phyloP scores from a whole-genome alignment of 345 rosid species.

The Euclidium syriacum region DNA sequence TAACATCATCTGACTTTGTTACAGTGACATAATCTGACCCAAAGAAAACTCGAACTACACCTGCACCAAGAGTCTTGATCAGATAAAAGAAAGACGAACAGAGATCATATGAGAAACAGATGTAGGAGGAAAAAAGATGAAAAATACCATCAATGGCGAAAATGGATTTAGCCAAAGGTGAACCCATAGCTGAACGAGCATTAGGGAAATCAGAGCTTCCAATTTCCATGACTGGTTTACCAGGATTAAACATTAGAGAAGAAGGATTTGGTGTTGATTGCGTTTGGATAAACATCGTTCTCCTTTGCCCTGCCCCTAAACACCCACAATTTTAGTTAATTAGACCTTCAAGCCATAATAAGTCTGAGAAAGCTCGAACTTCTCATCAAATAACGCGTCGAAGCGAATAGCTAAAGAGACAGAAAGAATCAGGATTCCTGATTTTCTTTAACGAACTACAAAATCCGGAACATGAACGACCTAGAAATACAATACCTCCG shows the following conservation, averaged over 20 bases:
- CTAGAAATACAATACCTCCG: conserved; percentile 35
- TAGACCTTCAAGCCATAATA: background rate
- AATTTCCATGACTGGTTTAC: conserved; percentile 83
- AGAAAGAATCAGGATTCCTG: background rate
- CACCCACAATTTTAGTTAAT: background rate
- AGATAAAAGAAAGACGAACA: background rate
- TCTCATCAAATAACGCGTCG: background rate
- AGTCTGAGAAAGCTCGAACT: background rate
- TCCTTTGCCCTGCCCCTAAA: conserved; percentile 64
- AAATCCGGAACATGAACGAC: background rate
- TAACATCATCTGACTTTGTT: conserved; percentile 75
- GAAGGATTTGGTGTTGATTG: conserved; percentile 91
- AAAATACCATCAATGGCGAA: conserved; percentile 70
- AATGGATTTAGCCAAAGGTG: conserved; percentile 72
- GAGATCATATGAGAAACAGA: background rate
- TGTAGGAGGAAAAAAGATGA: background rate
- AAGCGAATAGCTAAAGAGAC: background rate
- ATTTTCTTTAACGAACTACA: background rate
- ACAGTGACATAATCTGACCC: conserved; percentile 91
- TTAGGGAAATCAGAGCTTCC: conserved; percentile 94
- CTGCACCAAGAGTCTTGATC: conserved; percentile 34
- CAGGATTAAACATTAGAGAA: conserved; percentile 94
- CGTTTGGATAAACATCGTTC: conserved; percentile 88
- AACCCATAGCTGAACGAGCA: conserved; percentile 66
- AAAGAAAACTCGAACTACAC: conserved; percentile 74